phyloP scores from a whole-genome alignment of 2,329 filamentous ascomycete genomes.

The Penicillium palitans region DNA sequence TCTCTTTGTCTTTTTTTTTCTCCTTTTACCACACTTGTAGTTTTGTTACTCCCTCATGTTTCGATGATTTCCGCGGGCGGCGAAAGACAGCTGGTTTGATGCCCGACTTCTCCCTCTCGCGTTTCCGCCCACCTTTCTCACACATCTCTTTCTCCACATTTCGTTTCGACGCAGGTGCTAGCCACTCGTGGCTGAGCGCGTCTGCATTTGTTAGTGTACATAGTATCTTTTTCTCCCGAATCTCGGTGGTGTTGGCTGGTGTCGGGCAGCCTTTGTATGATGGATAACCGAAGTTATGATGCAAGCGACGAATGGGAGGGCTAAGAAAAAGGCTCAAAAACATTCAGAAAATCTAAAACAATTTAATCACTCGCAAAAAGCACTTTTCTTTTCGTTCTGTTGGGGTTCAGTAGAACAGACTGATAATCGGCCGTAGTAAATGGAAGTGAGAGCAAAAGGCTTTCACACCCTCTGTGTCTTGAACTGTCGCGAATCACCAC shows the following conservation, averaged over 20 bases:
- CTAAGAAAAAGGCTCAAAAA: conserved; percentile 24
- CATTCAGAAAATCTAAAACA: conserved; percentile 36
- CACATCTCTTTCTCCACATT: conserved; percentile 13
- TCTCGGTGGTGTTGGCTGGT: conserved; percentile 16
- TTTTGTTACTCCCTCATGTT: conserved; percentile 31
- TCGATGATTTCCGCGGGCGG: conserved; percentile 23
- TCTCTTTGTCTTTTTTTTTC: conserved; percentile 22
- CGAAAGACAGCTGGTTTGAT: conserved; percentile 20
- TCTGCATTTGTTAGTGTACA: conserved; percentile 41
- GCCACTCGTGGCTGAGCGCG: conserved; percentile 6
- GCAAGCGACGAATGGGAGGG: conserved; percentile 34
- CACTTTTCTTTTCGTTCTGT: conserved; percentile 14
- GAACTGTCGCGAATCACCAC: conserved; percentile 28
- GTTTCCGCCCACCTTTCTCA: conserved; percentile 7
- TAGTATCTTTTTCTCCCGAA: conserved; percentile 30
- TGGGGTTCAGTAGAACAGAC: conserved; percentile 9
- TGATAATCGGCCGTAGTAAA: not conserved
- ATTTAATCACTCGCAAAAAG: conserved; percentile 28
- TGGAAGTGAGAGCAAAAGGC: not conserved
- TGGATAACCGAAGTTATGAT: conserved; percentile 41
- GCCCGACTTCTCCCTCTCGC: conserved; percentile 9
- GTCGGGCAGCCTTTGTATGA: conserved; percentile 30
- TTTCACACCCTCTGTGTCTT: conserved; percentile 31
- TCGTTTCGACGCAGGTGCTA: conserved; percentile 15
- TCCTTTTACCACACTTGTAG: conserved; percentile 29